A percentile compares a stretch with the other conserved stretches of the same genome.
These are phyloP conservation scores for Cylindrodendrum hubeiense DNA, from an alignment of 2,329 filamentous ascomycete species.

Conservation along the genomic window DNA sequence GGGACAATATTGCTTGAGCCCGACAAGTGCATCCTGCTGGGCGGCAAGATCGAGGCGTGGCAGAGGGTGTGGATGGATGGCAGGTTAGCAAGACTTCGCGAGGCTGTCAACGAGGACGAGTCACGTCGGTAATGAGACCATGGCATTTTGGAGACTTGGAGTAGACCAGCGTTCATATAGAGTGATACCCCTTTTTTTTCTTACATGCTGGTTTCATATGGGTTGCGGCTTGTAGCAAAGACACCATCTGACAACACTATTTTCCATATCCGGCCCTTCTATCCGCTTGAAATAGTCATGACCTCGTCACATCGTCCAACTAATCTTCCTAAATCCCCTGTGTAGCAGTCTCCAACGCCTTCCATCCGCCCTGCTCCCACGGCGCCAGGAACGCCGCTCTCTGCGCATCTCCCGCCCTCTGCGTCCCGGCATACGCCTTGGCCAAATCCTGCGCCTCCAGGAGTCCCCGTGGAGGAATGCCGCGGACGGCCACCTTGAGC, in stretches of 20 bases:
- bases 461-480: conserved; percentile 78
- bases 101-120: conserved; percentile 61
- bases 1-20: conserved; percentile 85
- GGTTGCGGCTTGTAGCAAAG: background rate
- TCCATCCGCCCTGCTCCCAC: conserved; percentile 79
- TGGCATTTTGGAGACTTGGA: background rate
- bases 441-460: conserved; percentile 79
- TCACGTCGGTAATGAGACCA: conserved; percentile 10
- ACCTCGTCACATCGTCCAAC: conserved; percentile 14
- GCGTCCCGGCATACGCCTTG: conserved; percentile 79
- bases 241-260: background rate
- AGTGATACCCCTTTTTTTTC: conserved; percentile 16
- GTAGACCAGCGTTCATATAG: conserved; percentile 7
- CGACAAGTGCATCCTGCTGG: conserved; percentile 76
- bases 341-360: conserved; percentile 57
- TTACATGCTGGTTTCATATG: background rate
- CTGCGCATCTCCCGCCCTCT: conserved; percentile 79
- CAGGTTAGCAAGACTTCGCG: conserved; percentile 76
- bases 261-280: background rate
- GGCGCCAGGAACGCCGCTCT: conserved; percentile 84
- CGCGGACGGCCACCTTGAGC: conserved; percentile 79
- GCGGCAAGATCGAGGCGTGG: conserved; percentile 86
- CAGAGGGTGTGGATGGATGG: conserved; percentile 83
- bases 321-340: conserved; percentile 33
- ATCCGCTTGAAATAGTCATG: conserved; percentile 8